A percentile compares a stretch with the other conserved stretches of the same genome.
Conservation (phyloP, 1,284 basidiomycete species). For the Takashimella koratensis region DNA sequence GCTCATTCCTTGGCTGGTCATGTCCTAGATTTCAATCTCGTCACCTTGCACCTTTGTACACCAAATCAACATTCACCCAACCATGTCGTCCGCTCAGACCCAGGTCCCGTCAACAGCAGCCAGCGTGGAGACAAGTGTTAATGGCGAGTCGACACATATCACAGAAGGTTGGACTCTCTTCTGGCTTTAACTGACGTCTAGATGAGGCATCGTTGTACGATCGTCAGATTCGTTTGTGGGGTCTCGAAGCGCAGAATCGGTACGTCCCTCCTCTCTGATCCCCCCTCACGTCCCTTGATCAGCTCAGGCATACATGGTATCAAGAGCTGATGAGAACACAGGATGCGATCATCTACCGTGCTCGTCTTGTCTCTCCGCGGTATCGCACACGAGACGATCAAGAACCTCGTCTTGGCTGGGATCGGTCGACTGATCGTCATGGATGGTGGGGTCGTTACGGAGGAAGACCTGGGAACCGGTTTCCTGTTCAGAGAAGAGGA, state of each 20-base stretch:
- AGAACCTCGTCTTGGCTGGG: constrained; percentile 69
- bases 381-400: constrained; percentile 90
- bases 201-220: constrained; percentile 89
- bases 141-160: too few species aligned
- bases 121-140: too few species aligned
- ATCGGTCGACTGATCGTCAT: constrained; percentile 57
- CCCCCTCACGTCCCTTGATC: neutral
- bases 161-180: too few species aligned
- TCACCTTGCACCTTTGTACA: too few species aligned
- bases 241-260: constrained; percentile 94
- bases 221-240: constrained; percentile 96
- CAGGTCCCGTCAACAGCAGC: too few species aligned
- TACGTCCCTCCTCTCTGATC: constrained; percentile 43
- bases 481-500: constrained; percentile 94
- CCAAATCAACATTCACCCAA: too few species aligned
- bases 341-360: constrained; percentile 91
- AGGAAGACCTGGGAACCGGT: constrained; percentile 81
- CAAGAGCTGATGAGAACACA: constrained; percentile 40
- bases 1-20: too few species aligned
- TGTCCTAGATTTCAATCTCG: too few species aligned
- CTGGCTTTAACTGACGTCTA: too few species aligned
- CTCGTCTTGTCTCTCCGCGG: constrained; percentile 77
- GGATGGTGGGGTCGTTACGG: constrained; percentile 52
- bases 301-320: neutral
- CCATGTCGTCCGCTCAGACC: too few species aligned